Conservation (phyloP, 768 basidiomycete genomes). For the Leucosporidium creatinivorum region DNA sequence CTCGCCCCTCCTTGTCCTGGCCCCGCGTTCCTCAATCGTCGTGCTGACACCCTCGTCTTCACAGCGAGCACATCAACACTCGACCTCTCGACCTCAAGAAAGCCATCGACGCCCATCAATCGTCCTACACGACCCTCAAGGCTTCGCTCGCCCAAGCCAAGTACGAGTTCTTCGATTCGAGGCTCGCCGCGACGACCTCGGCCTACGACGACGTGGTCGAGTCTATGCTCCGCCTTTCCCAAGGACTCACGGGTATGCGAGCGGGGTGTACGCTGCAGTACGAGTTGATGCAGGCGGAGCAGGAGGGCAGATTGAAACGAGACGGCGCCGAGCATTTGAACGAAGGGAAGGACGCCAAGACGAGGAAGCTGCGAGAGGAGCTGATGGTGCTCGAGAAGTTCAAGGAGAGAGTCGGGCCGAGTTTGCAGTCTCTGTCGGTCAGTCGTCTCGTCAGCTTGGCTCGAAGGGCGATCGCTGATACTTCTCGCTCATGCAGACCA, state of each 20-base stretch:
- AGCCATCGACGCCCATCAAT: conserved; percentile 77
- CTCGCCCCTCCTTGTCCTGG: neutral
- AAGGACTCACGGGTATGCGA: conserved; percentile 83
- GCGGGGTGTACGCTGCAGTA: conserved; percentile 77
- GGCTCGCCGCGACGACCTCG: conserved; percentile 38
- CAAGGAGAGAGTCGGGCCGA: conserved; percentile 18
- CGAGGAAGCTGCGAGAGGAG: conserved; percentile 6
- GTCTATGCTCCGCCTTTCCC: conserved; percentile 79
- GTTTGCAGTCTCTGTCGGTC: conserved; percentile 11
- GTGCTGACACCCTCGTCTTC: too few species aligned
- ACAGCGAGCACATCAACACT: conserved; percentile 49
- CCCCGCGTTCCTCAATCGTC: too few species aligned
- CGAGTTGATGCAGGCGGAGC: conserved; percentile 61
- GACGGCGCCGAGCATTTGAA: conserved; percentile 31
- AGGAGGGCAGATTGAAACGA: conserved; percentile 10
- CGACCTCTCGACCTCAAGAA: conserved; percentile 57
- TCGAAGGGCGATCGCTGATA: neutral
- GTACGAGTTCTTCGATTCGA: conserved; percentile 55
- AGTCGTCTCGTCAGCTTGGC: neutral
- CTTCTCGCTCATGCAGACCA: neutral
- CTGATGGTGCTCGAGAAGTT: conserved; percentile 25
- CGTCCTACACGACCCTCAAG: conserved; percentile 81
- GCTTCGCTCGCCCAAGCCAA: conserved; percentile 77
- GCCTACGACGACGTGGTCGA: conserved; percentile 48
- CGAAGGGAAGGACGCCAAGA: conserved; percentile 6